These are phyloP conservation scores for Hypocrella siamensis DNA, from an alignment of 2,329 filamentous ascomycete species.

Conservation along the genomic window DNA sequence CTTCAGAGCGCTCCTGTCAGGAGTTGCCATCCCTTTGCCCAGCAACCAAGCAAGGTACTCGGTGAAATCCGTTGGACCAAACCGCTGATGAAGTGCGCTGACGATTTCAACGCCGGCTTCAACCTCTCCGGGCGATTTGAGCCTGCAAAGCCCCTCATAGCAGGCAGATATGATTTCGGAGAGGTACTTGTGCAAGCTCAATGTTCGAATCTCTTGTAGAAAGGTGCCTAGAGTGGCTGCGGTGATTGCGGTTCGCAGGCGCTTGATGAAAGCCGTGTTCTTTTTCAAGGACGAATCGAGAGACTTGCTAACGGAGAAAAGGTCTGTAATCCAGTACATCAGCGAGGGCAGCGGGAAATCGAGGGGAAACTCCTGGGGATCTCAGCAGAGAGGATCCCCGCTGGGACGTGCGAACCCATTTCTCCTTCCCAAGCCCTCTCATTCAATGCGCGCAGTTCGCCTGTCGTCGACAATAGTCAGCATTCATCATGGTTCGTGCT, in stretches of 20 bases:
- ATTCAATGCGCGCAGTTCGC: constrained; percentile 83
- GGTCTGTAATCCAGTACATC: constrained; percentile 32
- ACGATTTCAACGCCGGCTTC: constrained; percentile 84
- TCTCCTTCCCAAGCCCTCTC: constrained; percentile 79
- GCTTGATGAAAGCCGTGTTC: constrained; percentile 96
- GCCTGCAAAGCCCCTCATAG: constrained; percentile 82
- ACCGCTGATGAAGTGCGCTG: constrained; percentile 89
- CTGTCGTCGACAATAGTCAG: constrained; percentile 28
- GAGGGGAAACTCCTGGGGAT: constrained; percentile 7
- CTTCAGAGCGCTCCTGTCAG: constrained; percentile 74
- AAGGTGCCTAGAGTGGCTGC: constrained; percentile 68
- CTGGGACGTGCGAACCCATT: constrained; percentile 39
- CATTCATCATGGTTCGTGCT: not conserved
- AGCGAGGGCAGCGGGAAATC: constrained; percentile 7
- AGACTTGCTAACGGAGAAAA: constrained; percentile 61
- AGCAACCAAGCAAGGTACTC: constrained; percentile 84
- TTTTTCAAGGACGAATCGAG: constrained; percentile 95
- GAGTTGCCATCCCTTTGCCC: constrained; percentile 78
- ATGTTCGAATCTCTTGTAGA: constrained; percentile 72
- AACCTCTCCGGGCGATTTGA: constrained; percentile 85
- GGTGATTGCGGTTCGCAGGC: constrained; percentile 78
- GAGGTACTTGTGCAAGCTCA: constrained; percentile 90
- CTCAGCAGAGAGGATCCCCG: not conserved
- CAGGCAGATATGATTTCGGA: constrained; percentile 94
- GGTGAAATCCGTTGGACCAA: constrained; percentile 81